Evolutionary conservation across 345 rosid genomes (phyloP).

Genomic region (Alliaria petiolata): DNA sequence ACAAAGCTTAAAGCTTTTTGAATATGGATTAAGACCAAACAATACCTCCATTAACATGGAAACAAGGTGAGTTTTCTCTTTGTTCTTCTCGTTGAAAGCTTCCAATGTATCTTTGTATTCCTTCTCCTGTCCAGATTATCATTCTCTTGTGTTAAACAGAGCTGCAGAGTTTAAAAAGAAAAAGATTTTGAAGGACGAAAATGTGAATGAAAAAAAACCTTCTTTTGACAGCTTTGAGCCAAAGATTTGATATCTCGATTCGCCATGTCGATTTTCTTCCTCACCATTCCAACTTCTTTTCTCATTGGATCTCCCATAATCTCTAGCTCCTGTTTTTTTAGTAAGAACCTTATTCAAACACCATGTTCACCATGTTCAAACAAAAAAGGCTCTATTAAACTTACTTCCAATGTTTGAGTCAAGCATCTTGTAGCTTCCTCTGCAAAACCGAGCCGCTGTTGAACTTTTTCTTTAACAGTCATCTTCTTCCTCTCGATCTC

Average conservation of each 20-base stretch:
- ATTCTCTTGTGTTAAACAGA: background rate
- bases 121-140: slow-evolving; percentile 51
- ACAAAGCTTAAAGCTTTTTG: background rate
- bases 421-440: slow-evolving; percentile 76
- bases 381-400: slow-evolving; percentile 7
- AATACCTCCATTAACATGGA: slow-evolving; percentile 34
- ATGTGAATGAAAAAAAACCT: slow-evolving; percentile 43
- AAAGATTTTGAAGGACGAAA: background rate
- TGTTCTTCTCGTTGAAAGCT: slow-evolving; percentile 75
- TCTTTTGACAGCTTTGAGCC: slow-evolving; percentile 76
- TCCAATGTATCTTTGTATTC: slow-evolving; percentile 56
- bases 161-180: background rate
- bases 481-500: slow-evolving; percentile 75
- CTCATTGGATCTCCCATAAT: slow-evolving; percentile 66
- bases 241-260: slow-evolving; percentile 63
- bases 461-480: slow-evolving; percentile 65
- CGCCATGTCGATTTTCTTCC: slow-evolving; percentile 65
- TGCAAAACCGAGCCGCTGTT: slow-evolving; percentile 60
- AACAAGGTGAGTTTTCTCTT: slow-evolving; percentile 49
- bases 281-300: slow-evolving; percentile 65
- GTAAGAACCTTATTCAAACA: background rate
- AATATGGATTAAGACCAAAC: background rate
- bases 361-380: background rate
- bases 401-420: slow-evolving; percentile 67
- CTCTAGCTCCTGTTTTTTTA: slow-evolving; percentile 57